These are phyloP conservation scores for Elaeis oleifera DNA, from an alignment of 202 grass and related monocot species.

Conservation along the genomic window DNA sequence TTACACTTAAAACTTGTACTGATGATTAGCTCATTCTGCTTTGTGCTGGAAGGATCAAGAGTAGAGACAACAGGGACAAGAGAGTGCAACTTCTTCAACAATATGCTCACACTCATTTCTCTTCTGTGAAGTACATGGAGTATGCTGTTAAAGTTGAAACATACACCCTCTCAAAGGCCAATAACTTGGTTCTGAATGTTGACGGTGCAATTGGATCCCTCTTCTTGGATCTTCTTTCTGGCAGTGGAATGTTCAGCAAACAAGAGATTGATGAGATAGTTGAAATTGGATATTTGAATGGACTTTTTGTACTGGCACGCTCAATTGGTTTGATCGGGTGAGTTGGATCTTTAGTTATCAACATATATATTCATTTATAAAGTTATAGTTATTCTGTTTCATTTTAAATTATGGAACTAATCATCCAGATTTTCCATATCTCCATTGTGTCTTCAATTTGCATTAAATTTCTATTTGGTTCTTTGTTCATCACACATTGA, in stretches of 20 bases:
- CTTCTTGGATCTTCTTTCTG: conserved; percentile 94
- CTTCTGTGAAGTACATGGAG: conserved; percentile 91
- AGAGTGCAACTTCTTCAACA: conserved; percentile 88
- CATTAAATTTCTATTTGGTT: too few species aligned
- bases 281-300: conserved; percentile 15
- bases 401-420: too few species aligned
- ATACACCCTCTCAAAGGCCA: conserved; percentile 89
- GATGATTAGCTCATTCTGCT: neutral
- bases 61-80: conserved; percentile 95
- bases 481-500: too few species aligned
- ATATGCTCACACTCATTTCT: conserved; percentile 86
- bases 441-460: too few species aligned
- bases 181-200: conserved; percentile 87
- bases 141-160: conserved; percentile 91
- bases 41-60: conserved; percentile 67
- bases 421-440: too few species aligned
- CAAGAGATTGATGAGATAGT: conserved; percentile 20
- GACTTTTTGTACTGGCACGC: conserved; percentile 20
- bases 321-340: conserved; percentile 22
- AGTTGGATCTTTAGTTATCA: neutral
- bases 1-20: too few species aligned
- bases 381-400: too few species aligned
- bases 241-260: conserved; percentile 22
- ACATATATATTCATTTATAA: too few species aligned
- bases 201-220: conserved; percentile 94